Evolutionary conservation across 306 rosid species (phyloP), one percentile per base, ranked within the genome.

Genomic region (Echinosophora koreensis): DNA sequence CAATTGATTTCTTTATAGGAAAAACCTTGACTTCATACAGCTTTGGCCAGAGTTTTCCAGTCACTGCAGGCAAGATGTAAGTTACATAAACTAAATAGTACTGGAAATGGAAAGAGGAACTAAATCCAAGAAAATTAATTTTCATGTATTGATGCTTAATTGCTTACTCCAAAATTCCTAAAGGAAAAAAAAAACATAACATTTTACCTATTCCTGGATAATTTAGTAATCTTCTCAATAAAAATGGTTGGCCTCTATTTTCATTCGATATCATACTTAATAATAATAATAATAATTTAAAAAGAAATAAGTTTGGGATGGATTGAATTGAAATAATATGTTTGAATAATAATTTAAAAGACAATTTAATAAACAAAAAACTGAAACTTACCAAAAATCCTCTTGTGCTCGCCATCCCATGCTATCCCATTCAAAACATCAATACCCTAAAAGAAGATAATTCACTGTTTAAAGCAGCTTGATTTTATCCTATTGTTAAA

Each of bases 371-470:
- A 66, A 49, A 38, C 44, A 6, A 61, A 38, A 73, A 28, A 30
- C 12, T 10, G 18, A 71, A 60, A 59, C 95, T 84, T 81, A 94
- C 98, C 97, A 37, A 90, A 90, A 62, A 92, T 71, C 22, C 97
- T 89, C 32, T 88, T 62, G 63, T 68, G 80, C 58, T 66, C 39
- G 14, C 78, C 60, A 74, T 94, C 98, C 97, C 97, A 94, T 57
- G 98, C 98, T 83, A 94, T 94, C 83, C 98, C 98, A 72, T 94
- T 94, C 77, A 92, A 84, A 74, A 90, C 92, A 79, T 92, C 93
- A 71, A 83, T 74, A 32, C 5, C 86, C 98, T 90, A 34, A 8
- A 42, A 42, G 50, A 44, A 44, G 49, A 42, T 42, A 4, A 2
- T 42, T 42, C 49, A 42, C 14, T 7, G 4, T 42, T 42, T 42